Evolutionary conservation across 2,329 filamentous ascomycete species (phyloP).

Genomic region (Epichloe festucae): DNA sequence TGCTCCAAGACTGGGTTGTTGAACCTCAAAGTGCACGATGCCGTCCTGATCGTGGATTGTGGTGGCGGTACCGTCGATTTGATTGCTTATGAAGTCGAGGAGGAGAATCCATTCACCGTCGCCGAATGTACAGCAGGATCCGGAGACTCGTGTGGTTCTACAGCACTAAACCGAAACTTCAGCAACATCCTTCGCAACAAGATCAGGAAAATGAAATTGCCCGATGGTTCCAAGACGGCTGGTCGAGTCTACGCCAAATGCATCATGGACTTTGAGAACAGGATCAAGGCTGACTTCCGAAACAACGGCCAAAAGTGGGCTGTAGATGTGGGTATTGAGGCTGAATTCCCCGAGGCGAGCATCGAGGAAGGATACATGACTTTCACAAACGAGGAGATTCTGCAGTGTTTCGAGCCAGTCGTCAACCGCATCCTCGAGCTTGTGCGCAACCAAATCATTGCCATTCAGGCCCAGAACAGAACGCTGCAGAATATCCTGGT

Average conservation of each 20-base stretch:
- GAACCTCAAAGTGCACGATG: constrained; percentile 95
- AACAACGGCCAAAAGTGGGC: constrained; percentile 99
- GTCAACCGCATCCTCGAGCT: constrained; percentile 94
- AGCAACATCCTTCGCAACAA: constrained; percentile 96
- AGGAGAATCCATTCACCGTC: constrained; percentile 93
- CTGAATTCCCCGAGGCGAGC: constrained; percentile 91
- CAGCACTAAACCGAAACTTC: constrained; percentile 93
- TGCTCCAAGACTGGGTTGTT: constrained; percentile 93
- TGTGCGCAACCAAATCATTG: constrained; percentile 96
- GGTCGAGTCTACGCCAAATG: constrained; percentile 97
- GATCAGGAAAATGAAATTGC: constrained; percentile 98
- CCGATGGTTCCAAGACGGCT: constrained; percentile 93
- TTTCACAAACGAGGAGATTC: constrained; percentile 96
- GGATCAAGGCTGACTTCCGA: constrained; percentile 98
- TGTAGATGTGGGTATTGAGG: constrained; percentile 95
- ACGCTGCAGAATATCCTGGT: constrained; percentile 91
- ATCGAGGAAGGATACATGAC: constrained; percentile 99
- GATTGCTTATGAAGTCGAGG: constrained; percentile 97
- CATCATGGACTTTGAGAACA: constrained; percentile 99
- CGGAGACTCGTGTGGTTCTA: constrained; percentile 96
- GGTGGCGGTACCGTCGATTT: constrained; percentile 97
- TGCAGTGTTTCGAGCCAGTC: constrained; percentile 97
- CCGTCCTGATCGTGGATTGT: constrained; percentile 95
- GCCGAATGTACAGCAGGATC: constrained; percentile 95
- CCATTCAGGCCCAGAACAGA: constrained; percentile 94